These are phyloP conservation scores for Melanogaster broomeanus DNA, from an alignment of 768 basidiomycete genomes.

Conservation along the genomic window DNA sequence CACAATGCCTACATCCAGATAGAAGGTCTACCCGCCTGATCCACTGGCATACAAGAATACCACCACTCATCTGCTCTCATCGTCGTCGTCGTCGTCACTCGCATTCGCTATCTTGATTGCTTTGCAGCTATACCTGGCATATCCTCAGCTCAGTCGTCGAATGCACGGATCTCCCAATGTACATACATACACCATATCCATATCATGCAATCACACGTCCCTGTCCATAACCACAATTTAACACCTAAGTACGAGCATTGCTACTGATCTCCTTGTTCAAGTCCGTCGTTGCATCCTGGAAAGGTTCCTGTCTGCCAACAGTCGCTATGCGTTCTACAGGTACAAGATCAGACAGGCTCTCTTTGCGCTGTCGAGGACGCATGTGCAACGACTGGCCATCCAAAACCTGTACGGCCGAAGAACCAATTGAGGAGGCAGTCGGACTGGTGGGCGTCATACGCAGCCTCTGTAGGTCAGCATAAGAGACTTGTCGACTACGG, in stretches of 20 bases:
- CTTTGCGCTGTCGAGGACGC: conserved; percentile 55
- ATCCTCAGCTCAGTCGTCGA: conserved; percentile 9
- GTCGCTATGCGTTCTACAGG: conserved; percentile 62
- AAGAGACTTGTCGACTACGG: conserved; percentile 70
- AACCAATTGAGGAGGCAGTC: conserved; percentile 7
- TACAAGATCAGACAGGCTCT: conserved; percentile 66
- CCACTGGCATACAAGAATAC: neutral
- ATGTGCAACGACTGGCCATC: conserved; percentile 47
- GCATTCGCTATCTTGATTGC: neutral
- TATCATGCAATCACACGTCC: conserved; percentile 21
- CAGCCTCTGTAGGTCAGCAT: conserved; percentile 78
- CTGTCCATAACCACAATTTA: conserved; percentile 14
- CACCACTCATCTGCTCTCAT: neutral
- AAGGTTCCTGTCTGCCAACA: conserved; percentile 56
- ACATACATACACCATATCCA: conserved; percentile 25
- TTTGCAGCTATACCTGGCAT: conserved; percentile 20
- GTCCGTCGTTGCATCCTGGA: conserved; percentile 63
- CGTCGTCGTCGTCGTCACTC: neutral
- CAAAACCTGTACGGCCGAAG: conserved; percentile 15
- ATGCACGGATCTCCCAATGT: conserved; percentile 27
- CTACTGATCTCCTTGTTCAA: conserved; percentile 64
- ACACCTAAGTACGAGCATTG: conserved; percentile 26
- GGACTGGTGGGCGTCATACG: conserved; percentile 38
- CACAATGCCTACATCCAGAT: conserved; percentile 45
- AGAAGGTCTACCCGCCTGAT: conserved; percentile 37